Conservation (phyloP, 1,139 yeast genomes). For the Kurtzmaniella quercitrusa region DNA sequence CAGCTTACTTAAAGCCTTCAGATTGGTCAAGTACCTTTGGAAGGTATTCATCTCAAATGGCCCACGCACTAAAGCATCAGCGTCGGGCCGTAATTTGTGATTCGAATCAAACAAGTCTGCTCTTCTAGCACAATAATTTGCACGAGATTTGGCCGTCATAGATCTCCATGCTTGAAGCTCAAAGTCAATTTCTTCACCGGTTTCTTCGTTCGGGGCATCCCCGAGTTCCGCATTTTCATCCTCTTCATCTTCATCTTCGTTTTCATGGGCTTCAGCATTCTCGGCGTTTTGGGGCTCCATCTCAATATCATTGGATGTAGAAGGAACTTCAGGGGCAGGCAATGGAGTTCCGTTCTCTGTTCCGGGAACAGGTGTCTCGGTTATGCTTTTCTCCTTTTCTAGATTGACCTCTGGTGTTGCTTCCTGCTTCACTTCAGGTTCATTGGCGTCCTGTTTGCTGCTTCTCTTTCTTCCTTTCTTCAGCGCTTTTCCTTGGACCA, state of each 20-base stretch:
- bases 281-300: conserved; percentile 7
- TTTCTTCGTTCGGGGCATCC: conserved; percentile 30
- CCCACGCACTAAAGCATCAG: conserved; percentile 64
- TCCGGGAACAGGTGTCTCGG: conserved; percentile 1
- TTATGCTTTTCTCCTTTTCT: conserved; percentile 9
- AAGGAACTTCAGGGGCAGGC: conserved; percentile 24
- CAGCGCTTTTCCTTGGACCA: conserved; percentile 28
- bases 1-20: conserved; percentile 33
- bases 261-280: conserved; percentile 7
- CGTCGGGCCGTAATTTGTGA: conserved; percentile 55
- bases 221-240: conserved; percentile 17
- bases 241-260: conserved; percentile 18
- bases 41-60: conserved; percentile 58
- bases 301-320: conserved; percentile 6
- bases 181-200: conserved; percentile 50
- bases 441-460: conserved; percentile 8
- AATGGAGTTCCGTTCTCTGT: conserved; percentile 15
- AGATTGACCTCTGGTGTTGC: background rate
- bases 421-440: conserved; percentile 1
- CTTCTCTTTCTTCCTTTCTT: conserved; percentile 44
- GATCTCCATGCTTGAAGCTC: conserved; percentile 81
- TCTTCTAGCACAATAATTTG: conserved; percentile 69
- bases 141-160: conserved; percentile 73
- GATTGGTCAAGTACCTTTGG: conserved; percentile 43
- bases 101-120: conserved; percentile 60